A percentile compares a stretch with the other conserved stretches of the same genome.
phyloP scores from a whole-genome alignment of 2,329 filamentous ascomycete species.

The Teratosphaeria epicoccoides region DNA sequence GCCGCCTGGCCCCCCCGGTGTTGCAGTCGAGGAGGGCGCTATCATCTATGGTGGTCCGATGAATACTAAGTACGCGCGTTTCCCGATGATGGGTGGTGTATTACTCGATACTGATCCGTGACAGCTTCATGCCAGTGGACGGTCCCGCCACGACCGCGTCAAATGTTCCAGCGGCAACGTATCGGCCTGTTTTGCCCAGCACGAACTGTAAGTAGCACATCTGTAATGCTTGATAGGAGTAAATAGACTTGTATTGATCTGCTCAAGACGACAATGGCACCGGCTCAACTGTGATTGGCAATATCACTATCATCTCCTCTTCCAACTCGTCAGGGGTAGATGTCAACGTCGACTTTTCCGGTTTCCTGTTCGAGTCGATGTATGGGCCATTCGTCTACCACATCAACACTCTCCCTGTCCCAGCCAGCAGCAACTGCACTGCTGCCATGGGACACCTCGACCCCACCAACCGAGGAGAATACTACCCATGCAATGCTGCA shows the following conservation, averaged over 20 bases:
- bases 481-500: conserved; percentile 47
- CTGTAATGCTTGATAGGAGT: background rate
- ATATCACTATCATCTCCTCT: conserved; percentile 2
- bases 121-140: conserved; percentile 1
- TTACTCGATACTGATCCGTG: background rate
- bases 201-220: background rate
- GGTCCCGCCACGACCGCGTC: background rate
- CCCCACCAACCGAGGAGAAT: conserved; percentile 55
- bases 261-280: conserved; percentile 7
- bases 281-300: conserved; percentile 7
- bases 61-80: background rate
- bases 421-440: conserved; percentile 60
- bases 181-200: conserved; percentile 5
- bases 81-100: background rate
- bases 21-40: conserved; percentile 11
- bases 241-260: background rate
- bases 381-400: conserved; percentile 46
- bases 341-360: conserved; percentile 6
- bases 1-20: conserved; percentile 9
- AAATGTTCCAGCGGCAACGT: conserved; percentile 1
- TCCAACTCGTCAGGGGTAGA: conserved; percentile 4
- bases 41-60: conserved; percentile 6
- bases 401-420: conserved; percentile 56
- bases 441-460: conserved; percentile 58
- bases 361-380: conserved; percentile 4